Evolutionary conservation across 345 rosid genomes (phyloP).

Genomic region (Isatis tinctoria): DNA sequence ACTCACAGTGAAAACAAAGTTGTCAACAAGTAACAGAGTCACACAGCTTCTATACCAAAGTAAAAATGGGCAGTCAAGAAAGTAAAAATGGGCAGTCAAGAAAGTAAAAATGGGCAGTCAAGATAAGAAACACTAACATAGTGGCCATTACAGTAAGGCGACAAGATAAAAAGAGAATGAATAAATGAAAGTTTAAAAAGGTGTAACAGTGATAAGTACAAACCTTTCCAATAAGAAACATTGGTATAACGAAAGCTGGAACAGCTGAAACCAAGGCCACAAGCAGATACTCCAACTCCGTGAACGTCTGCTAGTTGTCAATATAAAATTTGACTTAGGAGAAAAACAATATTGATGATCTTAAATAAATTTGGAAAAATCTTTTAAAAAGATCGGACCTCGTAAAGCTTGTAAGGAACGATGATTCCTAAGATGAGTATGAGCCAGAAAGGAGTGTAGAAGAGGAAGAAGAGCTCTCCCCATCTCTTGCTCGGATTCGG

Average conservation of each 20-base stretch:
- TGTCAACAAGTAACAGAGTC: neutral
- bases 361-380: neutral
- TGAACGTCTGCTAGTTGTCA: slow-evolving; percentile 53
- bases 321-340: too few species aligned
- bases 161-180: neutral
- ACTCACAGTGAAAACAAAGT: neutral
- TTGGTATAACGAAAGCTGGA: slow-evolving; percentile 73
- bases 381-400: slow-evolving; percentile 29
- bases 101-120: too few species aligned
- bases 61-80: too few species aligned
- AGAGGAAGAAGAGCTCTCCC: slow-evolving; percentile 93
- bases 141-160: neutral
- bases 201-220: neutral
- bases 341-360: neutral
- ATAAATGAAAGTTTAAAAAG: neutral
- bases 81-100: too few species aligned
- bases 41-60: too few species aligned
- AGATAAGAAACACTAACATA: too few species aligned
- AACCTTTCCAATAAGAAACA: slow-evolving; percentile 71
- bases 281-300: slow-evolving; percentile 89
- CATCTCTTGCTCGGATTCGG: slow-evolving; percentile 87
- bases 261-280: slow-evolving; percentile 73
- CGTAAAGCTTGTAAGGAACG: slow-evolving; percentile 88
- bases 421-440: slow-evolving; percentile 80
- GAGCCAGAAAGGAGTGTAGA: slow-evolving; percentile 96